Conservation (phyloP, 2,329 filamentous ascomycete species). For the Colletotrichum sp. region DNA sequence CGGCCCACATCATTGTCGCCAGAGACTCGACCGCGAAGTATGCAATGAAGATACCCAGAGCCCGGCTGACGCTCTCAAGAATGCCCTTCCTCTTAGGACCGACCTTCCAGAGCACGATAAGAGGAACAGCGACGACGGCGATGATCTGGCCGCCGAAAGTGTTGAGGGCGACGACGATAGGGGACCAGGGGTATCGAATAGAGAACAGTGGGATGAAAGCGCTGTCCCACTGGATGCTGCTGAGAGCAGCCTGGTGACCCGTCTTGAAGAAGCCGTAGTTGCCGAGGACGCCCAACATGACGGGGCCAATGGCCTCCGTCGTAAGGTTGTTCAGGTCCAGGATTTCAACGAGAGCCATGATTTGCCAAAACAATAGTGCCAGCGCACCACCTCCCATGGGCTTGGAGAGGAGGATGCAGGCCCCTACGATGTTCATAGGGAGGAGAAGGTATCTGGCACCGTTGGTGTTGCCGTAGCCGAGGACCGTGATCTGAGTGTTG, state of each 20-base stretch:
- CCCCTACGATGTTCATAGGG: conserved; percentile 77
- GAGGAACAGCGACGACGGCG: conserved; percentile 78
- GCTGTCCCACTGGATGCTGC: conserved; percentile 93
- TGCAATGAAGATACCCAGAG: conserved; percentile 75
- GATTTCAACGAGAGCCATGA: conserved; percentile 77
- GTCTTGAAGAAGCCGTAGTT: conserved; percentile 98
- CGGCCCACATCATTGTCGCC: conserved; percentile 90
- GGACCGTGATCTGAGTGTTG: conserved; percentile 71
- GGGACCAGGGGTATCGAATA: conserved; percentile 89
- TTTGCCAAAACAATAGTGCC: conserved; percentile 84
- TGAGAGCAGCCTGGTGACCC: conserved; percentile 88
- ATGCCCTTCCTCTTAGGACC: conserved; percentile 74
- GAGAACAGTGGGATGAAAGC: conserved; percentile 88
- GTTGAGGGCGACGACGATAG: conserved; percentile 82
- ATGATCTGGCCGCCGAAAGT: conserved; percentile 90
- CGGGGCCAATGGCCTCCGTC: conserved; percentile 77
- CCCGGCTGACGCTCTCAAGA: conserved; percentile 73
- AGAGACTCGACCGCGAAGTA: conserved; percentile 86
- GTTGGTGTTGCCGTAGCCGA: conserved; percentile 93
- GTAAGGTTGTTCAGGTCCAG: conserved; percentile 66
- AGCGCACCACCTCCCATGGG: conserved; percentile 92
- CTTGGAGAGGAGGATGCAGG: conserved; percentile 83
- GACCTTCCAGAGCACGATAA: conserved; percentile 88
- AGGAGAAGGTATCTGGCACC: conserved; percentile 89
- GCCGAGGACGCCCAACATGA: conserved; percentile 86